A percentile compares a stretch with the other conserved stretches of the same genome.
These are phyloP conservation scores for Penicillium mononematosum DNA, from an alignment of 495 filamentous ascomycete species.

Conservation along the genomic window DNA sequence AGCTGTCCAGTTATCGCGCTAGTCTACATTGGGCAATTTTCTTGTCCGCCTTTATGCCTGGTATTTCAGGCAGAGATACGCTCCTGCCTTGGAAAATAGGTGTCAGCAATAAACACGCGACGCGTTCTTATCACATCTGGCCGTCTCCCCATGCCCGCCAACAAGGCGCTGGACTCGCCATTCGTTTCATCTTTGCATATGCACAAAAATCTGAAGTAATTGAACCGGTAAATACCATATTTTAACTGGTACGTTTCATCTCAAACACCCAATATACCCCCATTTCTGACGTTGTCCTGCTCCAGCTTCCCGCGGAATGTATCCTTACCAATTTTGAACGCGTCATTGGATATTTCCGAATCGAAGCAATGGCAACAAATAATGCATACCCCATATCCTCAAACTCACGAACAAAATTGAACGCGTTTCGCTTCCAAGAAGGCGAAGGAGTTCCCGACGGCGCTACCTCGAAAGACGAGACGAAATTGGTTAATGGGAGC, in stretches of 20 bases:
- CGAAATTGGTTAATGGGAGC: constrained; percentile 28
- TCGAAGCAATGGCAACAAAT: constrained; percentile 30
- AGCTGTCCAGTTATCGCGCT: constrained; percentile 37
- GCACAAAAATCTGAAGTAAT: not conserved
- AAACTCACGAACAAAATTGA: constrained; percentile 57
- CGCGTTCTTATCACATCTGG: constrained; percentile 37
- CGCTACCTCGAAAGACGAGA: constrained; percentile 24
- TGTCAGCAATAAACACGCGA: constrained; percentile 35
- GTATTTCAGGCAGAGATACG: constrained; percentile 25
- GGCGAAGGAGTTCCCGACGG: constrained; percentile 35
- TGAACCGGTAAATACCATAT: constrained; percentile 5
- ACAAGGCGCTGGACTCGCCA: constrained; percentile 11
- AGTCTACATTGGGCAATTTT: constrained; percentile 35
- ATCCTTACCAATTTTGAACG: constrained; percentile 25
- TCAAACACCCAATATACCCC: not conserved
- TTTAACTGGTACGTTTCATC: constrained; percentile 3
- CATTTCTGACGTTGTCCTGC: constrained; percentile 21
- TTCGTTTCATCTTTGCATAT: constrained; percentile 8
- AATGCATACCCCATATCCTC: constrained; percentile 45
- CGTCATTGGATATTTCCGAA: constrained; percentile 15
- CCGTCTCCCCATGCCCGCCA: constrained; percentile 12
- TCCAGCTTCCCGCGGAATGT: constrained; percentile 25
- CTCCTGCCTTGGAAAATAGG: constrained; percentile 28
- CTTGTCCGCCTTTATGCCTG: constrained; percentile 34
- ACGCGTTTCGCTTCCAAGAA: constrained; percentile 53